Evolutionary conservation across 345 rosid species (phyloP).

Genomic region (Populus pruinosa): DNA sequence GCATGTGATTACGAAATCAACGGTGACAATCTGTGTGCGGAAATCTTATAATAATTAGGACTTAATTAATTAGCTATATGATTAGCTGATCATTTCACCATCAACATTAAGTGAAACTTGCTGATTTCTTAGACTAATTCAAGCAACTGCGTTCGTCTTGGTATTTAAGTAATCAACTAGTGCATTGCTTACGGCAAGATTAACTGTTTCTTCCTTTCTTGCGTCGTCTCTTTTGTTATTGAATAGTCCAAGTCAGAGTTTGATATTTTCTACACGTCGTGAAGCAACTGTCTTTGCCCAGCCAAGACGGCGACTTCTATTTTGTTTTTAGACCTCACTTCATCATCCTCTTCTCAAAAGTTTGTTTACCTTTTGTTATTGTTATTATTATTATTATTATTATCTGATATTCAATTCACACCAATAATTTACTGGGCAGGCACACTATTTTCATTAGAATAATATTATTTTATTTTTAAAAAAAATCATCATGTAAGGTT

Average conservation of each 20-base stretch:
- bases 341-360: background rate
- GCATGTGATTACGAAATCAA: too few relatives aligned
- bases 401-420: background rate
- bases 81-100: background rate
- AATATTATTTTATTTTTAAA: too few relatives aligned
- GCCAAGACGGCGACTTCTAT: too few relatives aligned
- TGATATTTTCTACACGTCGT: too few relatives aligned
- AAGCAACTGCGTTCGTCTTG: background rate
- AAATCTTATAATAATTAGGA: too few relatives aligned
- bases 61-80: background rate
- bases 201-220: background rate
- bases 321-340: too few relatives aligned
- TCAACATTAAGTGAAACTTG: background rate
- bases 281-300: too few relatives aligned
- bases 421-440: background rate
- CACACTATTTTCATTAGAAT: too few relatives aligned
- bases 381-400: too few relatives aligned
- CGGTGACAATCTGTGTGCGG: too few relatives aligned
- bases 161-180: background rate
- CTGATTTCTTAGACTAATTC: background rate
- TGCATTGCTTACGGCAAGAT: background rate
- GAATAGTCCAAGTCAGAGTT: conserved; percentile 6
- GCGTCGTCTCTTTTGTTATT: background rate
- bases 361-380: too few relatives aligned
- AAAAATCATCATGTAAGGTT: too few relatives aligned